These are phyloP conservation scores for Aeschynomene evenia DNA, from an alignment of 306 rosid species.

Conservation along the genomic window DNA sequence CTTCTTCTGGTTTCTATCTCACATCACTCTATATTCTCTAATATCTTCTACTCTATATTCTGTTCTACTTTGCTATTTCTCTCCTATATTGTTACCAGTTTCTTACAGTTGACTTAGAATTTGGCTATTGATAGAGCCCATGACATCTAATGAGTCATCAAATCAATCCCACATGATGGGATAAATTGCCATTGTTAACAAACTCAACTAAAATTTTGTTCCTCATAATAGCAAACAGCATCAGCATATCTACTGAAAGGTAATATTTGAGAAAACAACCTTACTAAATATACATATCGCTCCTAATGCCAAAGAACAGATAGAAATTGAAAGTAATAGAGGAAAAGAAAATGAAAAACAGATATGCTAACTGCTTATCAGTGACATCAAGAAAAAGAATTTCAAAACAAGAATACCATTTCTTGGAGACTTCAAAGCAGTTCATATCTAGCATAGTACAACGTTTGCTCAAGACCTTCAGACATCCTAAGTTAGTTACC, in stretches of 20 bases:
- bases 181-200: neutral
- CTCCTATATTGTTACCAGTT: too few relatives aligned
- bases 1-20: too few relatives aligned
- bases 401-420: neutral
- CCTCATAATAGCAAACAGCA: neutral
- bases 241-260: conserved; percentile 2
- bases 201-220: neutral
- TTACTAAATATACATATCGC: neutral
- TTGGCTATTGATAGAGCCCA: neutral
- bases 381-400: neutral
- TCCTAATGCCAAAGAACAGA: neutral
- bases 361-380: conserved; percentile 2
- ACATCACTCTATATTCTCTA: too few relatives aligned
- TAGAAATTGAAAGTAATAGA: neutral
- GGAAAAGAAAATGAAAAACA: neutral
- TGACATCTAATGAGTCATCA: neutral
- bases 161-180: neutral
- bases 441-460: neutral
- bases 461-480: neutral
- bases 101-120: neutral
- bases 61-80: too few relatives aligned
- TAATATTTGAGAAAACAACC: neutral
- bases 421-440: neutral
- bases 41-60: too few relatives aligned
- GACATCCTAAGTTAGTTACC: neutral